phyloP scores from a whole-genome alignment of 768 basidiomycete genomes.

The Cystobasidium onofrii region DNA sequence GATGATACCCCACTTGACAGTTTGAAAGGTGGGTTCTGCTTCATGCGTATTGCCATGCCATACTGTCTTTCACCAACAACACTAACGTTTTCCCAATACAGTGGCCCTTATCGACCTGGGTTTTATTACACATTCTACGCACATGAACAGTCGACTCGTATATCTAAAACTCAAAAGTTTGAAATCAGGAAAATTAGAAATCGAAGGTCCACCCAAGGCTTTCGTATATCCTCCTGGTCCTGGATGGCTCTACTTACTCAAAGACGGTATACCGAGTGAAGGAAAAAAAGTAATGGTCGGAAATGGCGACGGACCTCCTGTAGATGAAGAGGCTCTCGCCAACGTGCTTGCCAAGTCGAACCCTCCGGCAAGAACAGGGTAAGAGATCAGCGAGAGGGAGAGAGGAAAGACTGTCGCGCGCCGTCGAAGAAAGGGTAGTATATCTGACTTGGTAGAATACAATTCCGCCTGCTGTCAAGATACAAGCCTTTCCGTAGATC shows the following conservation, averaged over 20 bases:
- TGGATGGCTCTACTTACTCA: constrained; percentile 66
- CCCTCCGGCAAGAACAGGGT: constrained; percentile 5
- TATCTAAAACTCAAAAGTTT: not conserved
- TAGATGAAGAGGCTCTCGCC: constrained; percentile 5
- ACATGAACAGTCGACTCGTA: constrained; percentile 11
- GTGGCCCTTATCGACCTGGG: not conserved
- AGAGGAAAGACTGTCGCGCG: no score
- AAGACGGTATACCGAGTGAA: constrained; percentile 73
- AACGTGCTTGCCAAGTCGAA: constrained; percentile 9
- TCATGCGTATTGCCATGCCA: no score
- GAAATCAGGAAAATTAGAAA: not conserved
- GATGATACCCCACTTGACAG: constrained; percentile 46
- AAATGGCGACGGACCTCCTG: constrained; percentile 2
- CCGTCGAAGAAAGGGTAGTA: no score
- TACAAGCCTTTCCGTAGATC: no score
- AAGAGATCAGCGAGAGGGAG: not conserved
- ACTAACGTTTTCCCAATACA: not conserved
- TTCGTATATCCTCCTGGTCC: constrained; percentile 82
- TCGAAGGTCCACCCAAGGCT: constrained; percentile 58
- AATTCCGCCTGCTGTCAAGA: no score
- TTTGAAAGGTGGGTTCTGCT: constrained; percentile 42
- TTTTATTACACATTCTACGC: not conserved
- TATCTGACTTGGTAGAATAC: no score
- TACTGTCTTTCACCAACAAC: no score
- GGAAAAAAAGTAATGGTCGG: constrained; percentile 71